Conservation (phyloP, 2,329 filamentous ascomycete genomes). For the Pseudogymnoascus sp. region DNA sequence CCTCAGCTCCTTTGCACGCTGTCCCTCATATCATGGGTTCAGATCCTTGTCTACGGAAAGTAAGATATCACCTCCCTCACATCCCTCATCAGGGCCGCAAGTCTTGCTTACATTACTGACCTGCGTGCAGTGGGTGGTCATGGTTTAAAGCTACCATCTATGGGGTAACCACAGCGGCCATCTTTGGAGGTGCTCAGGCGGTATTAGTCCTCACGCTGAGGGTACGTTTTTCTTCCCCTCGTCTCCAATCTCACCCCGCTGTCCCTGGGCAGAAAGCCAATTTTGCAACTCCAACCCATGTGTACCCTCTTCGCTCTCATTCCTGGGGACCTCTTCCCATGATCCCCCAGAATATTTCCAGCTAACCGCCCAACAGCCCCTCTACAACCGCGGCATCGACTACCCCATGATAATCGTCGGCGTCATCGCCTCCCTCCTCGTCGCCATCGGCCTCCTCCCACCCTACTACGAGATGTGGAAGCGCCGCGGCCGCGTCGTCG, state of each 20-base stretch:
- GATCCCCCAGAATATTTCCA: neutral
- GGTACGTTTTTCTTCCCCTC: slow-evolving; percentile 32
- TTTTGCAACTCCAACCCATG: neutral
- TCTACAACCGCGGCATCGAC: slow-evolving; percentile 47
- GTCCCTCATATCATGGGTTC: slow-evolving; percentile 45
- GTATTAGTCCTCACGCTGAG: slow-evolving; percentile 52
- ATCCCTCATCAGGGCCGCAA: neutral
- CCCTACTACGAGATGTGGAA: slow-evolving; percentile 59
- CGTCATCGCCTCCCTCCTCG: slow-evolving; percentile 50
- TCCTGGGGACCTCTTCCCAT: slow-evolving; percentile 4
- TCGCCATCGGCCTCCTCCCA: slow-evolving; percentile 51
- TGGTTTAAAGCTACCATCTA: slow-evolving; percentile 41
- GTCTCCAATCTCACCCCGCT: neutral
- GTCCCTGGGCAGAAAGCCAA: slow-evolving; percentile 13
- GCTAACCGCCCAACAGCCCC: slow-evolving; percentile 34
- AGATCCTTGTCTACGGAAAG: slow-evolving; percentile 47
- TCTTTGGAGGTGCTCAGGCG: slow-evolving; percentile 49
- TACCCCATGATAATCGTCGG: slow-evolving; percentile 52
- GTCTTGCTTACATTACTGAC: slow-evolving; percentile 15
- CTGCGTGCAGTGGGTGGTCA: slow-evolving; percentile 37
- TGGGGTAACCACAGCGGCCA: slow-evolving; percentile 35
- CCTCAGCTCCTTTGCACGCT: slow-evolving; percentile 47
- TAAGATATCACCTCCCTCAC: slow-evolving; percentile 24
- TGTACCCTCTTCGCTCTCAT: neutral
- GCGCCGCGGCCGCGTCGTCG: slow-evolving; percentile 53